Conservation (phyloP, 1,284 basidiomycete genomes). For the Salmacisia buchloeana region DNA sequence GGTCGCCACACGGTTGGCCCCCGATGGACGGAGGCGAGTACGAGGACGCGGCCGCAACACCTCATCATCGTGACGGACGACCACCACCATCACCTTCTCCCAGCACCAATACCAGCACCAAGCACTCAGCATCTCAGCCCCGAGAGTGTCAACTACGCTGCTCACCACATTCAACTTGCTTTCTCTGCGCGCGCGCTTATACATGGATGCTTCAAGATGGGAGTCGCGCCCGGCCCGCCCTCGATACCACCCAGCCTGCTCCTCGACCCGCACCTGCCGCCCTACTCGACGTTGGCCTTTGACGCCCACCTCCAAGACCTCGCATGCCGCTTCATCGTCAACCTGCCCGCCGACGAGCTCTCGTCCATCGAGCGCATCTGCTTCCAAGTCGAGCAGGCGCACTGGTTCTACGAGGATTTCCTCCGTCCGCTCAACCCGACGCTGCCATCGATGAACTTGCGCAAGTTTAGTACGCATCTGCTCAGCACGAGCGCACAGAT, state of each 20-base stretch:
- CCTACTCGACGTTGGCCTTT: constrained; percentile 23
- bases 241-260: constrained; percentile 1
- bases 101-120: too few species aligned
- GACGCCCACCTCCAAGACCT: constrained; percentile 52
- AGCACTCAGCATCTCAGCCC: too few species aligned
- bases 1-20: too few species aligned
- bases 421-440: constrained; percentile 75
- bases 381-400: constrained; percentile 99
- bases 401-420: constrained; percentile 99
- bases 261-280: neutral
- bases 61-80: too few species aligned
- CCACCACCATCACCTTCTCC: too few species aligned
- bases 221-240: neutral
- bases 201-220: neutral
- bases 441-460: constrained; percentile 70
- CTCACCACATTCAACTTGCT: too few species aligned
- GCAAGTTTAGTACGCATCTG: constrained; percentile 89
- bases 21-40: too few species aligned
- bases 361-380: constrained; percentile 85
- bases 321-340: constrained; percentile 78
- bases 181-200: neutral
- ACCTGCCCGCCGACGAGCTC: constrained; percentile 89
- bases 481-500: constrained; percentile 52
- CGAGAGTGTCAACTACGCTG: too few species aligned
- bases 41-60: too few species aligned